These are phyloP conservation scores for Fraxinus quadrangulata DNA, from an alignment of 257 asterid genomes.

Conservation along the genomic window DNA sequence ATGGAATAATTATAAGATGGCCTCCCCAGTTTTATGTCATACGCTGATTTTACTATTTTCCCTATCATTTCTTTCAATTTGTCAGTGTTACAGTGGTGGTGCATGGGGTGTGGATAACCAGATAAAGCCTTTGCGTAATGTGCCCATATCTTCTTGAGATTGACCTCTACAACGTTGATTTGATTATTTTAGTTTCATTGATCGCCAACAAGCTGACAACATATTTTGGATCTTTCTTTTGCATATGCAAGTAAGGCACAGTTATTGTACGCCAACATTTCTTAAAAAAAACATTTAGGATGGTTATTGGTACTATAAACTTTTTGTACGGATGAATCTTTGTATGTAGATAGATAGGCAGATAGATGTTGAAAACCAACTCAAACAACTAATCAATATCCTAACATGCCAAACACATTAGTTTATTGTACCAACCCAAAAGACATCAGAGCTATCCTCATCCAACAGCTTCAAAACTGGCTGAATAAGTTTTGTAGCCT, in stretches of 20 bases:
- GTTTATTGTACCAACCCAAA: conserved; percentile 60
- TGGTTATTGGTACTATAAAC: not conserved
- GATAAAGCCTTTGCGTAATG: too few species aligned
- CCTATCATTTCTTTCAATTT: not conserved
- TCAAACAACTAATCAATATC: not conserved
- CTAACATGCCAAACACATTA: not conserved
- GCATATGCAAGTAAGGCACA: conserved; percentile 4
- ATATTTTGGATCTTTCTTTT: not conserved
- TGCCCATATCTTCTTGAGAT: not conserved
- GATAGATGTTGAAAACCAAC: not conserved
- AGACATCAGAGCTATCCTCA: conserved; percentile 59
- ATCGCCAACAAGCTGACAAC: not conserved
- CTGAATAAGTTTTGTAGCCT: conserved; percentile 63
- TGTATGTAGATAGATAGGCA: not conserved
- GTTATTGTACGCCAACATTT: conserved; percentile 4
- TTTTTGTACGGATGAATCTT: not conserved
- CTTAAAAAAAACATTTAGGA: not conserved
- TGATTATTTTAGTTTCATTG: not conserved
- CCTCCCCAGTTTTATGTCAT: not conserved
- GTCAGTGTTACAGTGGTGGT: not conserved
- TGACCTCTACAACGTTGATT: not conserved
- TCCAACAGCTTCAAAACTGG: conserved; percentile 59
- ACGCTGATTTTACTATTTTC: not conserved
- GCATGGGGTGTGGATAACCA: not conserved
- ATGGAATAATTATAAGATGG: not conserved